Evolutionary conservation across 2,329 filamentous ascomycete species (phyloP).

Genomic region (Clonostachys byssicola): DNA sequence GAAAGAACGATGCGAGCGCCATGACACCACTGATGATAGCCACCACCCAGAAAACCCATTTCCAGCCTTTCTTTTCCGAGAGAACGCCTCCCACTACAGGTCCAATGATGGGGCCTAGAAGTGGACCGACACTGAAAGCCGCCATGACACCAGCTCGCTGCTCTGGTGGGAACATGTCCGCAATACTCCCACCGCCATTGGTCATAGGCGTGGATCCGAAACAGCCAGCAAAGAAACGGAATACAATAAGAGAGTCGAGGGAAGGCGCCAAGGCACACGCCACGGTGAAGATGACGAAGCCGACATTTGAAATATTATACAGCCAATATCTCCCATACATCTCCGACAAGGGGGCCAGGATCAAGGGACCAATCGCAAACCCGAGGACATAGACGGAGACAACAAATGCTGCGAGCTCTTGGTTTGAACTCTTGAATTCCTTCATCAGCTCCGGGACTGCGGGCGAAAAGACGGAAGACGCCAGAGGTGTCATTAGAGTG

Average conservation of each 20-base stretch:
- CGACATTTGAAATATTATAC: conserved; percentile 32
- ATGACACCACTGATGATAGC: conserved; percentile 12
- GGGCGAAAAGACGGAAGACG: conserved; percentile 21
- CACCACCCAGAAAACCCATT: conserved; percentile 37
- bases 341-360: conserved; percentile 61
- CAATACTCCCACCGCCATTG: conserved; percentile 62
- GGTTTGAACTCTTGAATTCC: conserved; percentile 30
- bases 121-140: conserved; percentile 58
- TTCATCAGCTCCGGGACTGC: conserved; percentile 40
- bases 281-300: conserved; percentile 49
- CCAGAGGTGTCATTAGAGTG: conserved; percentile 8
- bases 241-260: conserved; percentile 57
- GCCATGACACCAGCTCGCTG: conserved; percentile 61
- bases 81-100: conserved; percentile 40
- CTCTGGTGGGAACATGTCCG: conserved; percentile 57
- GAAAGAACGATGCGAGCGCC: conserved; percentile 13
- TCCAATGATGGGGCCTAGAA: conserved; percentile 51
- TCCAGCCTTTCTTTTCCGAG: conserved; percentile 36
- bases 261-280: conserved; percentile 47
- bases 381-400: conserved; percentile 41
- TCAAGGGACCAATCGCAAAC: conserved; percentile 53
- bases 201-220: conserved; percentile 61
- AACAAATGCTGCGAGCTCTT: conserved; percentile 34
- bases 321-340: conserved; percentile 49
- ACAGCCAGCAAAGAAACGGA: conserved; percentile 57